Evolutionary conservation across 495 filamentous ascomycete genomes (phyloP).

Genomic region (Aspergillus baeticus): DNA sequence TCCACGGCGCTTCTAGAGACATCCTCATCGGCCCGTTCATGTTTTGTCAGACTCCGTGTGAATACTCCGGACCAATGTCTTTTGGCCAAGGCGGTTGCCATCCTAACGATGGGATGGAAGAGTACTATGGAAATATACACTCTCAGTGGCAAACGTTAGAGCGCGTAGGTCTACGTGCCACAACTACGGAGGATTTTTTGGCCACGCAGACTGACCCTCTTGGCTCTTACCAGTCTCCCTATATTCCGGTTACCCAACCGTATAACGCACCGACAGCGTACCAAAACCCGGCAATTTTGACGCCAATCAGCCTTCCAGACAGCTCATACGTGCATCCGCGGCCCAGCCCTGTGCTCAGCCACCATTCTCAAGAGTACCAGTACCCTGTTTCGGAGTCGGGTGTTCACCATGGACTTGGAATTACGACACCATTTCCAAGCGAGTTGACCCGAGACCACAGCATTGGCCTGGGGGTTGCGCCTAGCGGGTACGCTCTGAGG

Average conservation of each 20-base stretch:
- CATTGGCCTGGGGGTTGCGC: conserved; percentile 23
- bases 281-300: conserved; percentile 28
- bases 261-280: conserved; percentile 36
- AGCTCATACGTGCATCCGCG: conserved; percentile 28
- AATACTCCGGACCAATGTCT: conserved; percentile 27
- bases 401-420: conserved; percentile 37
- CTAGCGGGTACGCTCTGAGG: conserved; percentile 23
- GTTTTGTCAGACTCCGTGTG: conserved; percentile 19
- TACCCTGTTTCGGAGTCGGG: conserved; percentile 31
- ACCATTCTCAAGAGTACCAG: conserved; percentile 40
- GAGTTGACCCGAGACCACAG: conserved; percentile 27
- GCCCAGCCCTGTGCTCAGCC: conserved; percentile 39
- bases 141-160: conserved; percentile 33
- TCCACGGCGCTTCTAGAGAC: conserved; percentile 1
- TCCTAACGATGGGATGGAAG: conserved; percentile 29
- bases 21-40: conserved; percentile 21
- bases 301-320: conserved; percentile 43
- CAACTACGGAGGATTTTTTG: background rate
- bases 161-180: conserved; percentile 30
- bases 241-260: conserved; percentile 26
- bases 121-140: conserved; percentile 30
- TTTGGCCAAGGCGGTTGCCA: conserved; percentile 19
- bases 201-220: conserved; percentile 17
- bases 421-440: conserved; percentile 36
- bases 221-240: conserved; percentile 25